Evolutionary conservation across 345 rosid genomes (phyloP).

Genomic region (Populus davidiana): DNA sequence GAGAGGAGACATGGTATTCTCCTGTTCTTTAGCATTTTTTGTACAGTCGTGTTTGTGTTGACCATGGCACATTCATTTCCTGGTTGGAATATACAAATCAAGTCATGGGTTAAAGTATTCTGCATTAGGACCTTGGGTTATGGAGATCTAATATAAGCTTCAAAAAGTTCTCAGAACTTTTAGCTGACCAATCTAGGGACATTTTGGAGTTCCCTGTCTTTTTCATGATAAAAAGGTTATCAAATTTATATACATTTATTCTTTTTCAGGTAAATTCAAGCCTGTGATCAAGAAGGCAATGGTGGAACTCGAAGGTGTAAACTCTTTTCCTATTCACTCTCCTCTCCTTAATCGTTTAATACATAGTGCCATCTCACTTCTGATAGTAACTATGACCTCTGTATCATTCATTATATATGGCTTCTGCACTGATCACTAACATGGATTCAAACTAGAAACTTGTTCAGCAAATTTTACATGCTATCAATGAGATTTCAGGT

Average conservation of each 20-base stretch:
- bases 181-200: background rate
- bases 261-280: constrained; percentile 73
- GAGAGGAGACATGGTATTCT: constrained; percentile 94
- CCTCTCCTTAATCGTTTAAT: background rate
- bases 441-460: background rate
- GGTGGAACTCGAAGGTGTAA: constrained; percentile 92
- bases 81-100: background rate
- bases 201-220: background rate
- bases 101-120: background rate
- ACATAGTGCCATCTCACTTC: background rate
- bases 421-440: background rate
- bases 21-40: background rate
- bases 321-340: background rate
- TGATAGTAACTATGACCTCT: background rate
- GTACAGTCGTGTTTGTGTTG: background rate
- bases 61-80: background rate
- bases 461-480: background rate
- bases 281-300: constrained; percentile 99
- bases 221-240: background rate
- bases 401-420: background rate
- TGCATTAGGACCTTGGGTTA: background rate
- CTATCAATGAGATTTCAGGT: constrained; percentile 40
- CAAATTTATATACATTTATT: background rate
- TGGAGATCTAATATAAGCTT: background rate
- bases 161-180: background rate